Evolutionary conservation across 768 basidiomycete genomes (phyloP), one percentile per base, ranked within the genome.

Genomic region (Russula compacta): DNA sequence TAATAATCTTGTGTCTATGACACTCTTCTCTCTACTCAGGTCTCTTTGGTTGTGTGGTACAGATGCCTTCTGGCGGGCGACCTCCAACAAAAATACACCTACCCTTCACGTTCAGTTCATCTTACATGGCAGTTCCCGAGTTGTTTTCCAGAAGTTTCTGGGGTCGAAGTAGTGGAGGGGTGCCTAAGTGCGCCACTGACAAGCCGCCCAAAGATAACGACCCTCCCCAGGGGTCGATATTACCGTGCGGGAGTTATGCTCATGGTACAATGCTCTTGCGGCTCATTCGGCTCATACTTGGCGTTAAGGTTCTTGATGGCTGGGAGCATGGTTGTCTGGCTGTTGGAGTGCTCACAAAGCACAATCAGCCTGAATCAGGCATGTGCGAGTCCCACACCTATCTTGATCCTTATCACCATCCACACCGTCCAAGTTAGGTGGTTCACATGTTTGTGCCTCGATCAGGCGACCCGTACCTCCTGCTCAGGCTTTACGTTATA

Each of bases 321-420:
- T 80, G 63, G 15, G 74, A 65, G 7, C 4, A 12, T 15, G 33
- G 10, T 35, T 49, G 7, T 40, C 42, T 3, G 6, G 11, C 14
- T 29, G 49, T 12, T 44, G 35, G 6, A 21, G 9, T n/a, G 15
- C 15, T 19, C 48, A 50, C n/a, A 49, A 17, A 9, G 52, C 21
- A 40, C 46, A 48, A 33, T 21, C 24, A 29, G 3, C 3, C 24
- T 29, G 24, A 29, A 29, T 29, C 38, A 85, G 84, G 84, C 42
- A 84, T 85, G 84, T 81, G 81, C 67, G 85, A 87, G 69, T 78
- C 77, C 63, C 84, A 78, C 82, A 5, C 85, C 85, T 0, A 81
- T 78, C 65, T 73, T 86, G 38, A 81, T 86, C 69, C 71, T 85
- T 54, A 77, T 85, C 42, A 77, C 85, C 44, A 79, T 39, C 17